Conservation (phyloP, 2,329 filamentous ascomycete species). For the Fusarium virguliforme region DNA sequence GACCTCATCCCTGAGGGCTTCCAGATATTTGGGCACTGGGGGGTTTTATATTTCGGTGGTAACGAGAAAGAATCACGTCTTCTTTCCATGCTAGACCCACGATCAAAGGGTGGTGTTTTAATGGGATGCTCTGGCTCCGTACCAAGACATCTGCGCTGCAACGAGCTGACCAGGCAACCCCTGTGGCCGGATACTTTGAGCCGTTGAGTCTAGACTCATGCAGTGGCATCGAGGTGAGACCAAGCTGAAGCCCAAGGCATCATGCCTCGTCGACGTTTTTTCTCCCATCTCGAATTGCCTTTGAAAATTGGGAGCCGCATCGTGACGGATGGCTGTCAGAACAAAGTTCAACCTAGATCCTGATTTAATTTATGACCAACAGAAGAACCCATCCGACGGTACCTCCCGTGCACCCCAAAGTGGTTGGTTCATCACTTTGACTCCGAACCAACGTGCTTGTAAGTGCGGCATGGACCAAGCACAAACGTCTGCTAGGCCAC, state of each 20-base stretch:
- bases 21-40: conserved; percentile 14
- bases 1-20: conserved; percentile 18
- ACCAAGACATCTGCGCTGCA: conserved; percentile 19
- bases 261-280: neutral
- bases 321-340: neutral
- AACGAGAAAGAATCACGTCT: conserved; percentile 13
- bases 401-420: conserved; percentile 20
- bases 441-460: neutral
- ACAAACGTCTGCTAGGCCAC: neutral
- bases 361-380: conserved; percentile 31
- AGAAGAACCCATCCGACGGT: conserved; percentile 23
- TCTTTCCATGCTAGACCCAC: neutral
- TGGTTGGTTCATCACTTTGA: neutral
- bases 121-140: conserved; percentile 16
- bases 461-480: neutral
- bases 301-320: neutral
- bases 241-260: neutral
- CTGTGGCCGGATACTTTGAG: conserved; percentile 5
- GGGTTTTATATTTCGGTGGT: conserved; percentile 24
- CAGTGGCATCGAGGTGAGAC: neutral
- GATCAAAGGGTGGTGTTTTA: conserved; percentile 22
- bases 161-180: conserved; percentile 5
- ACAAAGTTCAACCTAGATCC: conserved; percentile 33
- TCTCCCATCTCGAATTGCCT: neutral
- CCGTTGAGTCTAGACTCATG: conserved; percentile 20